Evolutionary conservation across 2,329 filamentous ascomycete species (phyloP).

Genomic region (Laburnicola sp.): DNA sequence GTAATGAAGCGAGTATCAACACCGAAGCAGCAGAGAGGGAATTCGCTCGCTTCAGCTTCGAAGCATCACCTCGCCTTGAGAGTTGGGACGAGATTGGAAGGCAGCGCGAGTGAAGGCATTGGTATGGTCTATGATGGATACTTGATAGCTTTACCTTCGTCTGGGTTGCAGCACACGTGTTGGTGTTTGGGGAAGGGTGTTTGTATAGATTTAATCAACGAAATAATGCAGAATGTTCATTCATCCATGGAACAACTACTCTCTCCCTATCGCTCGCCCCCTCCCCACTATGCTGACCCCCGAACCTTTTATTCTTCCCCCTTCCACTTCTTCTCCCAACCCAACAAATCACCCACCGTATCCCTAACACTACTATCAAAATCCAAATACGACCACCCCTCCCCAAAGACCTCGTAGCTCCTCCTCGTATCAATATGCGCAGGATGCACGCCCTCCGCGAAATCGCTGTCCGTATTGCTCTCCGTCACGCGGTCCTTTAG

Average conservation of each 20-base stretch:
- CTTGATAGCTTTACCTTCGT: too few relatives aligned
- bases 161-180: too few relatives aligned
- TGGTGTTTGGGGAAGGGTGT: too few relatives aligned
- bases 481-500: background rate
- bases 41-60: conserved; percentile 26
- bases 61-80: conserved; percentile 17
- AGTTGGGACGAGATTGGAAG: too few relatives aligned
- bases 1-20: conserved; percentile 14
- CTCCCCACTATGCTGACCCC: too few relatives aligned
- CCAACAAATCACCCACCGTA: conserved; percentile 14
- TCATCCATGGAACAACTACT: too few relatives aligned
- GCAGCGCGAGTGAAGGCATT: too few relatives aligned
- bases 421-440: conserved; percentile 11
- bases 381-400: conserved; percentile 7
- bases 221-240: too few relatives aligned
- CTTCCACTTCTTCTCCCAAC: conserved; percentile 6
- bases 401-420: conserved; percentile 12
- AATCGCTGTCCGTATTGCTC: background rate
- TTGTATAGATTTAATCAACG: too few relatives aligned
- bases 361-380: conserved; percentile 15
- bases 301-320: too few relatives aligned
- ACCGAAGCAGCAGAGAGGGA: conserved; percentile 22
- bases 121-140: too few relatives aligned
- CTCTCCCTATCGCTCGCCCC: too few relatives aligned
- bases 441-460: background rate